Conservation (phyloP, 1,284 basidiomycete species). For the Naganishia sp. region DNA sequence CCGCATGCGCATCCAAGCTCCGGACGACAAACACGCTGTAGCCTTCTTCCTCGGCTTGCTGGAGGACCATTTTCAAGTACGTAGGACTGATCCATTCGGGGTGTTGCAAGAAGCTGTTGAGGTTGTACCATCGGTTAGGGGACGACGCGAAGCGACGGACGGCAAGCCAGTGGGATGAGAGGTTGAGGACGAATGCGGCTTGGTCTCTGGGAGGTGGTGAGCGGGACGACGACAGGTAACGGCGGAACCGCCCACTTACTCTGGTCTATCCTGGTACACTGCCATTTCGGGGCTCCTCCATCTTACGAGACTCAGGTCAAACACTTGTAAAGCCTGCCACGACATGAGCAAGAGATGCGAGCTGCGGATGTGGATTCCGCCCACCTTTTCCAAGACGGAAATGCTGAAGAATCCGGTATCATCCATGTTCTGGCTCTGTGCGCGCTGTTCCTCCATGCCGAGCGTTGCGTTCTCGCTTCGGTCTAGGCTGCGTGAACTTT, state of each 20-base stretch:
- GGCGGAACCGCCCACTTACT: slow-evolving; percentile 59
- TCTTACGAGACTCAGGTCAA: slow-evolving; percentile 74
- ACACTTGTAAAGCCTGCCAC: slow-evolving; percentile 68
- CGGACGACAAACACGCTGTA: slow-evolving; percentile 85
- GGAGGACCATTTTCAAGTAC: slow-evolving; percentile 80
- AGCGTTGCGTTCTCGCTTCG: slow-evolving; percentile 54
- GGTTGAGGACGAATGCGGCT: slow-evolving; percentile 84
- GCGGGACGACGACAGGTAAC: background rate
- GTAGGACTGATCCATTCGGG: slow-evolving; percentile 82
- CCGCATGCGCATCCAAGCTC: slow-evolving; percentile 48
- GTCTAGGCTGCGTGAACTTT: no score
- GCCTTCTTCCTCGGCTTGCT: slow-evolving; percentile 83
- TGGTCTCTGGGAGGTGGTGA: slow-evolving; percentile 61
- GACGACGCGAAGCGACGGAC: slow-evolving; percentile 73
- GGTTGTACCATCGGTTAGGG: slow-evolving; percentile 78
- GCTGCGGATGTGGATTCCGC: slow-evolving; percentile 37
- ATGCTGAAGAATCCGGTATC: slow-evolving; percentile 91
- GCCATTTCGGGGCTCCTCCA: slow-evolving; percentile 85
- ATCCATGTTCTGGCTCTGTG: slow-evolving; percentile 77
- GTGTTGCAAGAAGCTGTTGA: slow-evolving; percentile 71
- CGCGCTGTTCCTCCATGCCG: slow-evolving; percentile 43
- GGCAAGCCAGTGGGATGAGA: slow-evolving; percentile 84
- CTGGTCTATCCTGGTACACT: slow-evolving; percentile 70
- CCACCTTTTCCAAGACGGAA: slow-evolving; percentile 67
- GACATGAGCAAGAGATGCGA: background rate